A percentile compares a stretch with the other conserved stretches of the same genome.
Evolutionary conservation across 805 yeast genomes (phyloP).

Genomic region (Metschnikowia borealis): DNA sequence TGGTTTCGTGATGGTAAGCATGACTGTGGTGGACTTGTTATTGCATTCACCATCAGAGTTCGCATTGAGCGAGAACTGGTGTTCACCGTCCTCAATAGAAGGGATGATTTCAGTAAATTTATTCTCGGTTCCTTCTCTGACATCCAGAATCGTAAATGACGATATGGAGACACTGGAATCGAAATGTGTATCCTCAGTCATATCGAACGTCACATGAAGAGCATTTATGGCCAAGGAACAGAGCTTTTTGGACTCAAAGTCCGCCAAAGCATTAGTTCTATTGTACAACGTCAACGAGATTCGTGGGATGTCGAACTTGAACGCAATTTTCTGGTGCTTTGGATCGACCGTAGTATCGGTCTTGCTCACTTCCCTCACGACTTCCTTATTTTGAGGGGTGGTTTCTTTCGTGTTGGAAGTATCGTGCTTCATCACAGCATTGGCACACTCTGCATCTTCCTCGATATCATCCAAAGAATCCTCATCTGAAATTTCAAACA

Average conservation of each 20-base stretch:
- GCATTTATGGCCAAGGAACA: slow-evolving; percentile 51
- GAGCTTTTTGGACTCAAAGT: slow-evolving; percentile 33
- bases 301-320: slow-evolving; percentile 58
- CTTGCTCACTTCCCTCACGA: background rate
- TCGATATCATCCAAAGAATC: slow-evolving; percentile 49
- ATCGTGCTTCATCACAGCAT: slow-evolving; percentile 38
- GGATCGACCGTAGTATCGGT: slow-evolving; percentile 15
- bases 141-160: slow-evolving; percentile 76
- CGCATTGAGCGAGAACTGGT: slow-evolving; percentile 66
- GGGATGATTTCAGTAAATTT: slow-evolving; percentile 82
- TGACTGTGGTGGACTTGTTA: slow-evolving; percentile 41
- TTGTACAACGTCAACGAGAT: slow-evolving; percentile 60
- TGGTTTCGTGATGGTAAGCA: slow-evolving; percentile 75
- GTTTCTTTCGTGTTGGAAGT: slow-evolving; percentile 3
- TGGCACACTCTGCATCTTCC: slow-evolving; percentile 63
- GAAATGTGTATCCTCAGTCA: slow-evolving; percentile 53
- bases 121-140: slow-evolving; percentile 57
- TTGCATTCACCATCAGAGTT: slow-evolving; percentile 38
- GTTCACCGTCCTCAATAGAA: slow-evolving; percentile 50
- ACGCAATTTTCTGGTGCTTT: slow-evolving; percentile 37
- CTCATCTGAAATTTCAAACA: slow-evolving; percentile 42
- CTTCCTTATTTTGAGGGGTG: background rate
- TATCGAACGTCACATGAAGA: slow-evolving; percentile 45
- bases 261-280: slow-evolving; percentile 36
- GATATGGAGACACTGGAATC: slow-evolving; percentile 59